Evolutionary conservation across 768 basidiomycete species (phyloP).

Genomic region (Boletus barrowsii): DNA sequence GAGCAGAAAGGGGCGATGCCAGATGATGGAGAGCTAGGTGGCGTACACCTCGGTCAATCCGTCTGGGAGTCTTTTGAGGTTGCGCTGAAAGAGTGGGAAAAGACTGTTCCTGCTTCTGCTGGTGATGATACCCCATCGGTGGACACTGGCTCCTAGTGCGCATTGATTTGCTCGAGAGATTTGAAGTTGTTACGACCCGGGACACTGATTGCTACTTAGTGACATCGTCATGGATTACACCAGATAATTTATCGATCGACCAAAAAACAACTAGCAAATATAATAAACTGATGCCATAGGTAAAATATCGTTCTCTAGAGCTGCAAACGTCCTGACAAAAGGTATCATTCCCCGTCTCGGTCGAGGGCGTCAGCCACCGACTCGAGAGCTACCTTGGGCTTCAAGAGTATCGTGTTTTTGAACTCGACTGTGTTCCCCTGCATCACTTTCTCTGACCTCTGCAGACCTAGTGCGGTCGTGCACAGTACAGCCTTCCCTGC

Average conservation of each 20-base stretch:
- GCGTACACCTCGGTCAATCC: slow-evolving; percentile 60
- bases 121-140: slow-evolving; percentile 23
- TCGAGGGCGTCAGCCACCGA: slow-evolving; percentile 29
- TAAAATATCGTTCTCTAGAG: slow-evolving; percentile 1
- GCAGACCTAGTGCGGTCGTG: slow-evolving; percentile 55
- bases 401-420: slow-evolving; percentile 47
- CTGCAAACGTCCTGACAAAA: neutral
- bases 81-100: slow-evolving; percentile 67
- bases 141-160: slow-evolving; percentile 23
- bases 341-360: slow-evolving; percentile 22
- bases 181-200: no score
- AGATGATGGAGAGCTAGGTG: slow-evolving; percentile 71
- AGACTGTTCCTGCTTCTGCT: slow-evolving; percentile 19
- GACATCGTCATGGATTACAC: slow-evolving; percentile 1
- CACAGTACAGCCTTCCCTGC: slow-evolving; percentile 41
- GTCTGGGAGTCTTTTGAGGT: slow-evolving; percentile 79
- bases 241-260: slow-evolving; percentile 26
- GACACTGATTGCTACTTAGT: slow-evolving; percentile 3
- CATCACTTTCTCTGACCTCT: slow-evolving; percentile 34
- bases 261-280: slow-evolving; percentile 22
- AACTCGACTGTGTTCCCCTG: slow-evolving; percentile 44
- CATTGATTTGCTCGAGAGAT: slow-evolving; percentile 4
- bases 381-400: slow-evolving; percentile 53
- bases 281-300: slow-evolving; percentile 22
- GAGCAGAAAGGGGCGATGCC: slow-evolving; percentile 38